phyloP scores from a whole-genome alignment of 2,329 filamentous ascomycete genomes.

The Clarireedia hainanense region DNA sequence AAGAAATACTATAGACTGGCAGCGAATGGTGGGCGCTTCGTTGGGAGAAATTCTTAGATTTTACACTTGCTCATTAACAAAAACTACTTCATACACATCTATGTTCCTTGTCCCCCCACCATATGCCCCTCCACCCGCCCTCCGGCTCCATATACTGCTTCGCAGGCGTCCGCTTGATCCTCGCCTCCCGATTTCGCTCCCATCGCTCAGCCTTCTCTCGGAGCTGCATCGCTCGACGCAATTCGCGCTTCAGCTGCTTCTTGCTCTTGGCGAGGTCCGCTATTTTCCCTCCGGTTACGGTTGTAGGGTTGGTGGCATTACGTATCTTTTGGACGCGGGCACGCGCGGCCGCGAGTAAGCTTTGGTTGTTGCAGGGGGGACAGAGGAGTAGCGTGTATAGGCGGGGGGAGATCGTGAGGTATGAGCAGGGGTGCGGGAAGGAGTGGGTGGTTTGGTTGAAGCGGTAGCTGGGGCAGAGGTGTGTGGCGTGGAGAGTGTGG shows the following conservation, averaged over 20 bases:
- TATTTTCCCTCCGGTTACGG: background rate
- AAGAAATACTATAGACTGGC: no score
- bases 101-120: background rate
- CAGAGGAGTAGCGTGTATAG: background rate
- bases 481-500: background rate
- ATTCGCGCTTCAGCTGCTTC: background rate
- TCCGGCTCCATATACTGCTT: background rate
- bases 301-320: no score
- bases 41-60: no score
- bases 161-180: background rate
- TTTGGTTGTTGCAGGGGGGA: background rate
- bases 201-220: background rate
- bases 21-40: no score
- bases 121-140: background rate
- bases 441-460: background rate
- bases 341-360: no score
- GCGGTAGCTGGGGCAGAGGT: background rate
- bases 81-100: background rate
- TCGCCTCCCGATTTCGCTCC: background rate
- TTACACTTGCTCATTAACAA: background rate
- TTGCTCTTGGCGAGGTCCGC: background rate
- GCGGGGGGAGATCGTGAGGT: background rate
- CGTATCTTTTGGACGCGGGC: no score
- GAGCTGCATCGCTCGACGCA: background rate
- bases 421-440: background rate